These are phyloP conservation scores for Tuber indicum DNA, from an alignment of 495 filamentous ascomycete species.

Conservation along the genomic window DNA sequence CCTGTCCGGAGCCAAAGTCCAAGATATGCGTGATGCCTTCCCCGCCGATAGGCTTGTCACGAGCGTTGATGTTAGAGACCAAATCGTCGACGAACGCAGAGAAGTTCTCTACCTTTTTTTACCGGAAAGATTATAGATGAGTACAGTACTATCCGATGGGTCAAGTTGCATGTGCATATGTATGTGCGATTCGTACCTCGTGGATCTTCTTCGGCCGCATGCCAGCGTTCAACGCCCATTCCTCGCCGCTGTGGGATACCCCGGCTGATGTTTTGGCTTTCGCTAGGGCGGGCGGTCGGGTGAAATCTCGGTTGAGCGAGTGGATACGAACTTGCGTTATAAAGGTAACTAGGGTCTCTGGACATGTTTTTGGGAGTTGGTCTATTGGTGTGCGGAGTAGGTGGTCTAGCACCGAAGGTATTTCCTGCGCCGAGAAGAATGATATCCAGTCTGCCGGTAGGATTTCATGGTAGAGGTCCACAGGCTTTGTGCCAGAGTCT, in stretches of 20 bases:
- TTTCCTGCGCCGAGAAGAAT: constrained; percentile 63
- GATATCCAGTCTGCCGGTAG: constrained; percentile 72
- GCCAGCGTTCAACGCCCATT: constrained; percentile 58
- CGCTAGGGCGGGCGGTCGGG: constrained; percentile 16
- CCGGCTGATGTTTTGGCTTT: constrained; percentile 16
- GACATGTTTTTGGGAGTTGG: constrained; percentile 47
- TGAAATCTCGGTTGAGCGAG: constrained; percentile 58
- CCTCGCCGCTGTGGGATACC: constrained; percentile 20
- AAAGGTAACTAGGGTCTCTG: constrained; percentile 63
- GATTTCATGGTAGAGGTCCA: constrained; percentile 62
- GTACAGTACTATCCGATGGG: neutral
- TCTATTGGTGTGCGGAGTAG: constrained; percentile 67
- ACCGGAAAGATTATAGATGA: constrained; percentile 21
- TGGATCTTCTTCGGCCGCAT: constrained; percentile 97
- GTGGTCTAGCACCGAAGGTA: constrained; percentile 69
- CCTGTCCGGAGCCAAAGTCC: constrained; percentile 94
- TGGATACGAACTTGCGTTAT: constrained; percentile 66
- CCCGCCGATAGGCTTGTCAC: constrained; percentile 37
- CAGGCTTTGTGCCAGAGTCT: constrained; percentile 49
- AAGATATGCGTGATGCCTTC: constrained; percentile 71
- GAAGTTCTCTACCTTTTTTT: constrained; percentile 46
- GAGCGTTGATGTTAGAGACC: constrained; percentile 48
- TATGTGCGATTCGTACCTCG: constrained; percentile 63
- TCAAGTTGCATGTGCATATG: constrained; percentile 20
- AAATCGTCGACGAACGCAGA: constrained; percentile 49